Conservation (phyloP, 768 basidiomycete genomes). For the Glaciozyma antarctica region DNA sequence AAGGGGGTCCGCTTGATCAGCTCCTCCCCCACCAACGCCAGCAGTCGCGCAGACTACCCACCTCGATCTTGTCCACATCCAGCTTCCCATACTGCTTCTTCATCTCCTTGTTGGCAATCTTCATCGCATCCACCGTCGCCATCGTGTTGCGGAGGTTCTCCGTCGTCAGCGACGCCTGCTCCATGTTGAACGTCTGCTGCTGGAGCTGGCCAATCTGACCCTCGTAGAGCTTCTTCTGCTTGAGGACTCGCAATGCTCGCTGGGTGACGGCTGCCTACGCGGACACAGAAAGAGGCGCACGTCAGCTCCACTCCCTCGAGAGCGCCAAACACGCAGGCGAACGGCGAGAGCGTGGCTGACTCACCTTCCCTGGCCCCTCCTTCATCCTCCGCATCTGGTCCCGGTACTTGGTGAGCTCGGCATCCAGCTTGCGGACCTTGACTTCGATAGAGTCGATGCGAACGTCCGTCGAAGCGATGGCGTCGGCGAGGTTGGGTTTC, state of each 20-base stretch:
- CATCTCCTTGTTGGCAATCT: constrained; percentile 88
- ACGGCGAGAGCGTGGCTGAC: constrained; percentile 15
- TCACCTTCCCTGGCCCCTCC: constrained; percentile 88
- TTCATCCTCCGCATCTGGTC: constrained; percentile 92
- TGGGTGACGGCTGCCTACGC: constrained; percentile 77
- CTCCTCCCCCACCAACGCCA: neutral
- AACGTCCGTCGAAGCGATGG: constrained; percentile 56
- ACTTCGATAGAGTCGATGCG: constrained; percentile 52
- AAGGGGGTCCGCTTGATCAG: neutral
- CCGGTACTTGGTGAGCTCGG: constrained; percentile 80
- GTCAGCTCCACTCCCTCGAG: neutral
- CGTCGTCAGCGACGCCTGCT: constrained; percentile 87
- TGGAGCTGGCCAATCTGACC: constrained; percentile 76
- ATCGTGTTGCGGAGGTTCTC: constrained; percentile 98
- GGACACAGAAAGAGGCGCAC: neutral
- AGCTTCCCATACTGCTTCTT: constrained; percentile 95
- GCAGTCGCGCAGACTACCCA: neutral
- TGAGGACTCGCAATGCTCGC: constrained; percentile 81
- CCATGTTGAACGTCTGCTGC: constrained; percentile 98
- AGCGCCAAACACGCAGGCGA: too few species aligned
- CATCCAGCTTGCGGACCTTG: constrained; percentile 92
- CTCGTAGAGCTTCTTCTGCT: constrained; percentile 93
- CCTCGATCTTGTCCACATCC: constrained; percentile 48
- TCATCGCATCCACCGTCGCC: constrained; percentile 97
- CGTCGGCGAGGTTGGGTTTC: constrained; percentile 77